Conservation (phyloP, 768 basidiomycete genomes). For the Lactifluus hygrophoroides region DNA sequence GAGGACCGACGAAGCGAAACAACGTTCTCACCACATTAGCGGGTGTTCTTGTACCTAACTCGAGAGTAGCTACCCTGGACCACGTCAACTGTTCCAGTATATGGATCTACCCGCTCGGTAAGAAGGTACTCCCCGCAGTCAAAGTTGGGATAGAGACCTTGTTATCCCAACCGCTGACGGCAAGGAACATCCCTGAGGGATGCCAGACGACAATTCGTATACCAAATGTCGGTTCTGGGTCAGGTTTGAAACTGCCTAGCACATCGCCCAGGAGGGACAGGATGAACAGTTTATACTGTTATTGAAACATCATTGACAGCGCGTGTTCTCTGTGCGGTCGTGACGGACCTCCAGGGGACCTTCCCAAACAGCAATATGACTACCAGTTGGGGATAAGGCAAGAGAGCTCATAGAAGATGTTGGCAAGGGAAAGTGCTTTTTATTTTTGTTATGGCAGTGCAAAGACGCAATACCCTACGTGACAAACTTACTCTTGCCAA, state of each 20-base stretch:
- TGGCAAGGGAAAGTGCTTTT: conserved; percentile 76
- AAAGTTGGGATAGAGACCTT: conserved; percentile 39
- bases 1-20: not conserved
- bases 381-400: conserved; percentile 68
- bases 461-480: not conserved
- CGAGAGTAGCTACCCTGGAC: conserved; percentile 56
- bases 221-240: conserved; percentile 75
- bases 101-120: conserved; percentile 43
- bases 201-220: conserved; percentile 78
- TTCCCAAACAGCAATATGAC: conserved; percentile 75
- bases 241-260: conserved; percentile 60
- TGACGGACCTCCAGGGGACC: conserved; percentile 64
- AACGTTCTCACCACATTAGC: conserved; percentile 41
- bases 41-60: conserved; percentile 50
- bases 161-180: conserved; percentile 84
- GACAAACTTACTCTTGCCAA: conserved; percentile 54
- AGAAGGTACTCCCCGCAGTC: not conserved
- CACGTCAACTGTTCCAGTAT: conserved; percentile 71
- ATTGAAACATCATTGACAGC: not conserved
- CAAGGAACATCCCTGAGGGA: conserved; percentile 74
- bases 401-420: conserved; percentile 66
- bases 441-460: conserved; percentile 6
- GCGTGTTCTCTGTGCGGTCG: not conserved
- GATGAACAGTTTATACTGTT: conserved; percentile 69
- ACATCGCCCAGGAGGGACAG: conserved; percentile 57